phyloP scores from a whole-genome alignment of 2,329 filamentous ascomycete species.

The Pyrenophora seminiperda region DNA sequence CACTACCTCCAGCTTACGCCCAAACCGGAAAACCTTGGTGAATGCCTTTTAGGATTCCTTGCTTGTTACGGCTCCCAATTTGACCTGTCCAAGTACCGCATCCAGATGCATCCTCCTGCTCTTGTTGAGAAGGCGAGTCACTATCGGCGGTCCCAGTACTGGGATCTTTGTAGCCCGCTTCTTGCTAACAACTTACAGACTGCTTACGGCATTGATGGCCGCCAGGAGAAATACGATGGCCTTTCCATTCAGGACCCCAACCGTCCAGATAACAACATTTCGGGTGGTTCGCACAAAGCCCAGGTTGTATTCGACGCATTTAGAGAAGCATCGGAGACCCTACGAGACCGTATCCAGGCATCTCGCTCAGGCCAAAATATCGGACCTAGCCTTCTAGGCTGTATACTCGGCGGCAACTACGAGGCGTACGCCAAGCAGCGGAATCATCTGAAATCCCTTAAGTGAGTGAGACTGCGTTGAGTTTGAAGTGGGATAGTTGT shows the following conservation, averaged over 20 bases:
- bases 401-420: slow-evolving; percentile 80
- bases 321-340: slow-evolving; percentile 50
- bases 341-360: slow-evolving; percentile 60
- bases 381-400: slow-evolving; percentile 67
- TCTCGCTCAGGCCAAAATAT: slow-evolving; percentile 23
- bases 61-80: slow-evolving; percentile 90
- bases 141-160: neutral
- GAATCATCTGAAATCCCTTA: slow-evolving; percentile 57
- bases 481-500: slow-evolving; percentile 3
- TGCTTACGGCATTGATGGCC: slow-evolving; percentile 36
- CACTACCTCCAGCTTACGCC: slow-evolving; percentile 76
- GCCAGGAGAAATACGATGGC: slow-evolving; percentile 55
- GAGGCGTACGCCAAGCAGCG: slow-evolving; percentile 73
- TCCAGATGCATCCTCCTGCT: slow-evolving; percentile 71
- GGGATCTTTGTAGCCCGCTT: neutral
- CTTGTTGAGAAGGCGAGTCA: slow-evolving; percentile 75
- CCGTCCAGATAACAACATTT: slow-evolving; percentile 81
- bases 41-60: slow-evolving; percentile 84
- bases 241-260: slow-evolving; percentile 94
- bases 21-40: slow-evolving; percentile 67
- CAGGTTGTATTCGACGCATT: slow-evolving; percentile 72
- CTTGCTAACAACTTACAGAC: slow-evolving; percentile 24
- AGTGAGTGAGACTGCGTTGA: slow-evolving; percentile 30
- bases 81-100: slow-evolving; percentile 70
- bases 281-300: slow-evolving; percentile 79